phyloP scores from a whole-genome alignment of 2,329 filamentous ascomycete genomes.

The Balansia obtecta region DNA sequence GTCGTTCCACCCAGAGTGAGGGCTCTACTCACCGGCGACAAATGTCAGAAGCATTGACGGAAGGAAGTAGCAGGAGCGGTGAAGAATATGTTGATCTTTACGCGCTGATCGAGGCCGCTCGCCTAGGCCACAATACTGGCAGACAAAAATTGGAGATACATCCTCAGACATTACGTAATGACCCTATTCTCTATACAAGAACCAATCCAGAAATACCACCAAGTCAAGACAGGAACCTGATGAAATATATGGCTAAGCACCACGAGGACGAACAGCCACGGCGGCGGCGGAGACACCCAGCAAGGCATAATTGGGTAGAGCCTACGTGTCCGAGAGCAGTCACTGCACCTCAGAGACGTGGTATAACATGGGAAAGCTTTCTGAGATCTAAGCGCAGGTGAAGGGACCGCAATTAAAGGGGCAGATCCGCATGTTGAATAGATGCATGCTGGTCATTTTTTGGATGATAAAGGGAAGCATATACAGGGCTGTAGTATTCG shows the following conservation, averaged over 20 bases:
- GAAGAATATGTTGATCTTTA: conserved; percentile 17
- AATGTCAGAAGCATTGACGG: neutral
- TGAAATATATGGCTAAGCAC: conserved; percentile 14
- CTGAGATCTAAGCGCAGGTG: conserved; percentile 15
- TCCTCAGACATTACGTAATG: conserved; percentile 26
- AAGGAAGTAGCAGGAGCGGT: conserved; percentile 2
- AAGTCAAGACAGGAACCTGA: conserved; percentile 25
- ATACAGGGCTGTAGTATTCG: neutral
- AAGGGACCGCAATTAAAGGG: neutral
- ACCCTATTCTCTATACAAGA: conserved; percentile 22
- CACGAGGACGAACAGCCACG: conserved; percentile 4
- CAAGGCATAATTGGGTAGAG: conserved; percentile 11
- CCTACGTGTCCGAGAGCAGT: conserved; percentile 9
- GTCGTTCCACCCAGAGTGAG: conserved; percentile 6
- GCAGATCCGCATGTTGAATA: neutral
- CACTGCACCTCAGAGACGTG: conserved; percentile 5
- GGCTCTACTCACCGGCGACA: neutral
- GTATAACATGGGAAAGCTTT: conserved; percentile 13
- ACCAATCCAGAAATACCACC: conserved; percentile 21
- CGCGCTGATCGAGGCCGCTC: conserved; percentile 20
- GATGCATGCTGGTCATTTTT: neutral
- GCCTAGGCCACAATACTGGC: conserved; percentile 12
- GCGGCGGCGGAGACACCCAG: conserved; percentile 6
- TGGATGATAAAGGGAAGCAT: neutral
- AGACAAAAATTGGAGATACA: conserved; percentile 27